A percentile compares a stretch with the other conserved stretches of the same genome.
phyloP scores from a whole-genome alignment of 192 early-diverging fungal species.

The Phlyctochytrium planicorne region DNA sequence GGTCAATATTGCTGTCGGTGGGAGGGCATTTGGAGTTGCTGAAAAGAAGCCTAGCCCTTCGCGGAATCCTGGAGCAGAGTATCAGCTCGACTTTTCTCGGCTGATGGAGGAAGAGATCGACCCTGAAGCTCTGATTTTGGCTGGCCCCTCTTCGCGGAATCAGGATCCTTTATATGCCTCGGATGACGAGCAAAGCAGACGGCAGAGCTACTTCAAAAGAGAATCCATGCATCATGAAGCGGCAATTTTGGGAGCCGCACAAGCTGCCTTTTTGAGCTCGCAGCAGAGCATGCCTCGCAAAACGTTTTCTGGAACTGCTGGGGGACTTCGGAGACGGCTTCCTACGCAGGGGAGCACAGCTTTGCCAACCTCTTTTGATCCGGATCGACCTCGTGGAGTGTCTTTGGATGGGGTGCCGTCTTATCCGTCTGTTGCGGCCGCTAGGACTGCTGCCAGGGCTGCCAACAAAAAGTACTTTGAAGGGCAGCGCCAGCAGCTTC shows the following conservation, averaged over 20 bases:
- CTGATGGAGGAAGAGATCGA: no score
- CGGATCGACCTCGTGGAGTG: not conserved
- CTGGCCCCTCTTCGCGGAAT: not conserved
- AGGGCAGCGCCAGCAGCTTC: not conserved
- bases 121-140: no score
- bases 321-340: no score
- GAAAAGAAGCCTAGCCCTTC: not conserved
- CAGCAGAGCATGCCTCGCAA: not conserved
- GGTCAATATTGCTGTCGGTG: not conserved
- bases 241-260: not conserved
- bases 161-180: not conserved
- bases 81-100: not conserved
- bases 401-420: not conserved
- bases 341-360: not conserved
- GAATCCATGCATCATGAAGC: not conserved
- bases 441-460: not conserved
- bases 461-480: not conserved
- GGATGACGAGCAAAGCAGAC: not conserved
- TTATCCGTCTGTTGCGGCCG: not conserved
- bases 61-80: not conserved
- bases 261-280: conserved; percentile 2
- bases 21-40: not conserved
- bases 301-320: not conserved
- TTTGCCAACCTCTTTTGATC: no score
- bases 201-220: not conserved